Evolutionary conservation across 1,284 basidiomycete genomes (phyloP).

Genomic region (Entoloma clypeatum): DNA sequence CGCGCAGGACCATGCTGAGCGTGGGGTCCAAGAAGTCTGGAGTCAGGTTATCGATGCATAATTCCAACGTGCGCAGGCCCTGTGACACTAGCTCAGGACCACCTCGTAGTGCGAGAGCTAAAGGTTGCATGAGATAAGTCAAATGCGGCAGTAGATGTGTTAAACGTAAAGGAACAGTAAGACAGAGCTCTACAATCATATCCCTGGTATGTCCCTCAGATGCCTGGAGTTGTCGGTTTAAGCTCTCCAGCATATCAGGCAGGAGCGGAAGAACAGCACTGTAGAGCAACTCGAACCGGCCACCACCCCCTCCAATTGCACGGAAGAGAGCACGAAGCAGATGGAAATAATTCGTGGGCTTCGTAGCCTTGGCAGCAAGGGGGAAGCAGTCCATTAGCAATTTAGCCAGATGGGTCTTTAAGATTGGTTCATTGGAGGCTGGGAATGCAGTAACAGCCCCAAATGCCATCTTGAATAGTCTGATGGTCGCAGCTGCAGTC

Average conservation of each 20-base stretch:
- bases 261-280: conserved; percentile 95
- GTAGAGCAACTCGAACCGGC: conserved; percentile 93
- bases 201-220: conserved; percentile 78
- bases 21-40: conserved; percentile 99
- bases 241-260: conserved; percentile 94
- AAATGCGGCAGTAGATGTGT: conserved; percentile 97
- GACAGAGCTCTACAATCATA: conserved; percentile 94
- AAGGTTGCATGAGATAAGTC: conserved; percentile 94
- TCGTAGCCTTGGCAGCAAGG: conserved; percentile 86
- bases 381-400: conserved; percentile 98
- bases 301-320: conserved; percentile 93
- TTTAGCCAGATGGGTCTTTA: conserved; percentile 90
- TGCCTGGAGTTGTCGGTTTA: conserved; percentile 87
- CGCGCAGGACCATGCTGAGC: conserved; percentile 87
- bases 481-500: conserved; percentile 77
- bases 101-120: conserved; percentile 89
- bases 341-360: conserved; percentile 92
- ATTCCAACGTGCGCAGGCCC: conserved; percentile 92
- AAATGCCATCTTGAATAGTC: conserved; percentile 97
- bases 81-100: conserved; percentile 91
- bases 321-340: conserved; percentile 94
- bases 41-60: conserved; percentile 99
- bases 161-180: conserved; percentile 94
- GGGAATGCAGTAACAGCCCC: conserved; percentile 83
- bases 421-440: conserved; percentile 81